These are phyloP conservation scores for Porpolomopsis calyptriformis DNA, from an alignment of 768 basidiomycete genomes.

Conservation along the genomic window DNA sequence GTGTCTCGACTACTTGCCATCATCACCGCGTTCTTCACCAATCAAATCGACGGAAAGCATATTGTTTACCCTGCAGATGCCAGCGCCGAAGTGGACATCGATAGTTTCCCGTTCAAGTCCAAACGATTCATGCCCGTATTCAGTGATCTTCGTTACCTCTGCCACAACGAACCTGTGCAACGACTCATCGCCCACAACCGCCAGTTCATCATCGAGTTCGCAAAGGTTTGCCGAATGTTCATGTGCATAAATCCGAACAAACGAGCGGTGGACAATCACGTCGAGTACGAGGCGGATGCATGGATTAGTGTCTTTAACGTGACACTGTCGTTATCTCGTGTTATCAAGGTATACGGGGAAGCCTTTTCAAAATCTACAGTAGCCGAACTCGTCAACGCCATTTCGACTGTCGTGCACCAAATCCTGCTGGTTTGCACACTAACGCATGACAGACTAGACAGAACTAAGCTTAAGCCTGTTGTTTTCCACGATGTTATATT, in stretches of 20 bases:
- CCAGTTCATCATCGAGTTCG: conserved; percentile 59
- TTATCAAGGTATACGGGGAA: conserved; percentile 84
- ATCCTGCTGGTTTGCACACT: conserved; percentile 65
- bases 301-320: conserved; percentile 98
- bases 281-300: conserved; percentile 94
- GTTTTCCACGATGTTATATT: conserved; percentile 59
- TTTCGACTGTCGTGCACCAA: conserved; percentile 57
- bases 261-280: conserved; percentile 68
- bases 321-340: conserved; percentile 78
- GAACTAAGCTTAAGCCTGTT: conserved; percentile 50
- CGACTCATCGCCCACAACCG: conserved; percentile 61
- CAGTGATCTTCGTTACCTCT: conserved; percentile 78
- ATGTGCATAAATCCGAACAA: conserved; percentile 89
- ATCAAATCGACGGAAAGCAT: conserved; percentile 68
- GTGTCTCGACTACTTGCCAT: conserved; percentile 70
- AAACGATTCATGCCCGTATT: conserved; percentile 96
- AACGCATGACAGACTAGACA: conserved; percentile 56
- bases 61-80: conserved; percentile 37
- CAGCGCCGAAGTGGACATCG: conserved; percentile 50
- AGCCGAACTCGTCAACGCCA: conserved; percentile 53
- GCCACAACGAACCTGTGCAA: conserved; percentile 73
- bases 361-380: conserved; percentile 54
- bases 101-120: conserved; percentile 80
- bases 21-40: conserved; percentile 87
- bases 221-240: conserved; percentile 77